Percentiles rank a stretch among this genome's conserved stretches.
Evolutionary conservation across 106 monocot genomes (phyloP).

Genomic region (Acanthochlamys bracteata): DNA sequence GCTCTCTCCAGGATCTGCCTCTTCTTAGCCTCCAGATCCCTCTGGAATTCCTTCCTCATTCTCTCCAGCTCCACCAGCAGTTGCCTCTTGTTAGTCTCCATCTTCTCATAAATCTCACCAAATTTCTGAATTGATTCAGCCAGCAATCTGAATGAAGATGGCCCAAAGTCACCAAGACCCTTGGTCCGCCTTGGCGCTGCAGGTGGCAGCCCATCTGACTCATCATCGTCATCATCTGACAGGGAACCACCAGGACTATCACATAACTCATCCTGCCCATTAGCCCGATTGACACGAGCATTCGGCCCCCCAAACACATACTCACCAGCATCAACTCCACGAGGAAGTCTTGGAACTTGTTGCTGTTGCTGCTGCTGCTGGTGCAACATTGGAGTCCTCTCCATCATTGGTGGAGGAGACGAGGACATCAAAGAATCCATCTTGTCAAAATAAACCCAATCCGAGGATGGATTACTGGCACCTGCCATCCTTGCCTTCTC

Average conservation of each 20-base stretch:
- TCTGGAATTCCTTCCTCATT: constrained; percentile 84
- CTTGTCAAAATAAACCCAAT: constrained; percentile 77
- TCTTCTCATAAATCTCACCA: constrained; percentile 73
- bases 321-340: constrained; percentile 64
- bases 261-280: constrained; percentile 41
- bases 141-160: constrained; percentile 44
- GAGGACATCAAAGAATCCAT: constrained; percentile 63
- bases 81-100: constrained; percentile 72
- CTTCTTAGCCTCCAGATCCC: constrained; percentile 67
- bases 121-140: constrained; percentile 74
- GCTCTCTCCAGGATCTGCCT: constrained; percentile 79
- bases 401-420: constrained; percentile 12
- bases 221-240: constrained; percentile 32
- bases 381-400: neutral
- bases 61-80: constrained; percentile 69
- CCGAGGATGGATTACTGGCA: constrained; percentile 15
- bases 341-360: constrained; percentile 27
- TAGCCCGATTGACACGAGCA: constrained; percentile 18
- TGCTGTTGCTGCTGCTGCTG: neutral
- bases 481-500: constrained; percentile 59
- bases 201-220: constrained; percentile 57
- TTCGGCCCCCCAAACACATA: constrained; percentile 37
- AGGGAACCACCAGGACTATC: constrained; percentile 52
- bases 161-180: constrained; percentile 7
- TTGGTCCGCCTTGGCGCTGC: constrained; percentile 2